Evolutionary conservation across 192 early-diverging fungal species (phyloP).

Genomic region (Umbelopsis ramanniana): DNA sequence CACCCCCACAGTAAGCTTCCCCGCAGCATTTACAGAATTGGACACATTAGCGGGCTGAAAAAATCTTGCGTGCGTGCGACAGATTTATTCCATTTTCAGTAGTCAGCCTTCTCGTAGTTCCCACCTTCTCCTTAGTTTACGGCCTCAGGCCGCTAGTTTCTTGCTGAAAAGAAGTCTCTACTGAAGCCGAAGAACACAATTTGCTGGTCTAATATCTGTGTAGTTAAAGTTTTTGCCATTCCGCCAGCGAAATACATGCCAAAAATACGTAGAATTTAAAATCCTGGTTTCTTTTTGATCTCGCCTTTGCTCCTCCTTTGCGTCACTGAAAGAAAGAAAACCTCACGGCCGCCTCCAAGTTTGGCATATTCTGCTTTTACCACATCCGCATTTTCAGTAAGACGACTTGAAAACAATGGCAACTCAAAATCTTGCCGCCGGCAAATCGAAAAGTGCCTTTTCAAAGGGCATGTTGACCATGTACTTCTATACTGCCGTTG

Average conservation of each 20-base stretch:
- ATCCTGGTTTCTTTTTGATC: neutral
- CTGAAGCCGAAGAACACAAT: neutral
- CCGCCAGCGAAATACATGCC: no score
- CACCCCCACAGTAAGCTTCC: neutral
- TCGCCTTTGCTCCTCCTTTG: neutral
- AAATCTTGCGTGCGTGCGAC: no score
- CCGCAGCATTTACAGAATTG: neutral
- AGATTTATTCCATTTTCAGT: no score
- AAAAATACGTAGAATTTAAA: no score
- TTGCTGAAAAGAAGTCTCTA: neutral
- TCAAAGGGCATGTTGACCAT: slow-evolving; percentile 4
- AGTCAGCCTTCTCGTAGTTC: no score
- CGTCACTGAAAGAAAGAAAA: neutral
- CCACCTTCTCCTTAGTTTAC: no score
- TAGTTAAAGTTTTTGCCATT: neutral
- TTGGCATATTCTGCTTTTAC: neutral
- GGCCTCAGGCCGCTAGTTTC: neutral
- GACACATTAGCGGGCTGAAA: neutral
- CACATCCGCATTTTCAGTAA: no score
- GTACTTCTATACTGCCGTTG: slow-evolving; percentile 7
- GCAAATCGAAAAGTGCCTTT: neutral
- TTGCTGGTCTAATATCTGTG: neutral
- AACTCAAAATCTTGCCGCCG: neutral
- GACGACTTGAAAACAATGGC: neutral
- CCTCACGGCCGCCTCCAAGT: neutral